Evolutionary conservation across 148 eudicot genomes (phyloP).

Genomic region (Persicaria maculosa): DNA sequence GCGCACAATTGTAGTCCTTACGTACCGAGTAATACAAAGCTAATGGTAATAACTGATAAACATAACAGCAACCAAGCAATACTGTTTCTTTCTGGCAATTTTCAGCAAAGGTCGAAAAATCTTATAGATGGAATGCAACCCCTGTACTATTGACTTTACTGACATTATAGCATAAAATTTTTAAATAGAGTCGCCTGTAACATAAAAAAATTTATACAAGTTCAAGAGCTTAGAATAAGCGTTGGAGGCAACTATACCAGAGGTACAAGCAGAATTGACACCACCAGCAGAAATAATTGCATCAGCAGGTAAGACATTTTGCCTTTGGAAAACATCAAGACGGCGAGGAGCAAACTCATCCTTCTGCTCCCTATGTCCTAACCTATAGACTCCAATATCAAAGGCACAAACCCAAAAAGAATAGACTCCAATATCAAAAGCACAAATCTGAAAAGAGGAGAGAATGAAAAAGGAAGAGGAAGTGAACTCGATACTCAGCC

Average conservation of each 20-base stretch:
- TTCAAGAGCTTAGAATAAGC: not conserved
- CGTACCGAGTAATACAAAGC: too few species aligned
- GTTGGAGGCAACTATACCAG: constrained; percentile 41
- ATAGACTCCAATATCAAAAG: not conserved
- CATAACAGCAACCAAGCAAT: too few species aligned
- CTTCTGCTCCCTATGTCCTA: constrained; percentile 96
- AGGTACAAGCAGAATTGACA: constrained; percentile 82
- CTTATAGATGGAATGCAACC: not conserved
- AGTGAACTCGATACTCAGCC: not conserved
- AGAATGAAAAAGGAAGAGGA: constrained; percentile 3
- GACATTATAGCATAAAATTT: not conserved
- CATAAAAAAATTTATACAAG: not conserved
- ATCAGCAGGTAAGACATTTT: constrained; percentile 79
- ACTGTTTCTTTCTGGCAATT: too few species aligned
- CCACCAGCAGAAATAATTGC: constrained; percentile 89
- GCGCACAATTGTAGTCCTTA: too few species aligned
- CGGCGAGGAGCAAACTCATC: constrained; percentile 88
- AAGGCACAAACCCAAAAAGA: not conserved
- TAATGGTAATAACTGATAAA: too few species aligned
- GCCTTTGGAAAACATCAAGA: constrained; percentile 74
- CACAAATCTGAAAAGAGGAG: not conserved
- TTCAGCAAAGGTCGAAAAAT: not conserved
- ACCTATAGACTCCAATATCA: constrained; percentile 29
- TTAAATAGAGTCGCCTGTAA: not conserved
- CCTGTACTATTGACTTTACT: not conserved